A percentile compares a stretch with the other conserved stretches of the same genome.
phyloP scores from a whole-genome alignment of 345 rosid species.

The Sonneratia alba region DNA sequence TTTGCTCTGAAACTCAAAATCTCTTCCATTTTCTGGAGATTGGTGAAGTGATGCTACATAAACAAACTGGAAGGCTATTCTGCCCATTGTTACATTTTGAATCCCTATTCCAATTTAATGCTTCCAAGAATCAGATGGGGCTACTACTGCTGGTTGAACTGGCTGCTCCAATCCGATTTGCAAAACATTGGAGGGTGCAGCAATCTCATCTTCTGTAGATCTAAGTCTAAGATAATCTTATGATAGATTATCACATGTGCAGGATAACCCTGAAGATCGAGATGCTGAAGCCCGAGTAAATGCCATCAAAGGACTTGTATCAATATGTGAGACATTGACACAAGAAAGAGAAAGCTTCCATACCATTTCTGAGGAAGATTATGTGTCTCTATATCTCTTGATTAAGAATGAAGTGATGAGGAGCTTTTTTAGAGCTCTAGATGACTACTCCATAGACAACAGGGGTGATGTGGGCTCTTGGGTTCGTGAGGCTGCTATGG shows the following conservation, averaged over 20 bases:
- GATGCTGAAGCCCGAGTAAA: constrained; percentile 95
- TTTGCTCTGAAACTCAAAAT: not conserved
- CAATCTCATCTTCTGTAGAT: not conserved
- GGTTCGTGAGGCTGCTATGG: constrained; percentile 96
- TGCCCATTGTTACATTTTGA: not conserved
- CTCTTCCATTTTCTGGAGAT: not conserved
- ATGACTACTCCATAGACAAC: constrained; percentile 90
- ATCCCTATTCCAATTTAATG: not conserved
- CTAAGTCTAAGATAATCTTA: constrained; percentile 3
- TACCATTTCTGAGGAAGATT: constrained; percentile 25
- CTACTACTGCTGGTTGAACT: not conserved
- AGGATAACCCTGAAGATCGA: constrained; percentile 84
- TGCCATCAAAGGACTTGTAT: constrained; percentile 82
- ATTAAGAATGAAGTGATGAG: constrained; percentile 78
- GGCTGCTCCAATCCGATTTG: not conserved
- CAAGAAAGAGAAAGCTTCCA: constrained; percentile 23
- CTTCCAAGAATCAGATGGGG: not conserved
- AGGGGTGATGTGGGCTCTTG: constrained; percentile 99
- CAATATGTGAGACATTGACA: constrained; percentile 75
- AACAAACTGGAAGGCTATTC: not conserved
- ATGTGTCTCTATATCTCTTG: constrained; percentile 38
- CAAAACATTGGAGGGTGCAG: not conserved
- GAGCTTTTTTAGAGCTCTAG: constrained; percentile 70
- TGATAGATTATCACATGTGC: constrained; percentile 15
- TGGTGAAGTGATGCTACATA: not conserved